Conservation (phyloP, 2,329 filamentous ascomycete genomes). For the Fusarium nisikadoi region DNA sequence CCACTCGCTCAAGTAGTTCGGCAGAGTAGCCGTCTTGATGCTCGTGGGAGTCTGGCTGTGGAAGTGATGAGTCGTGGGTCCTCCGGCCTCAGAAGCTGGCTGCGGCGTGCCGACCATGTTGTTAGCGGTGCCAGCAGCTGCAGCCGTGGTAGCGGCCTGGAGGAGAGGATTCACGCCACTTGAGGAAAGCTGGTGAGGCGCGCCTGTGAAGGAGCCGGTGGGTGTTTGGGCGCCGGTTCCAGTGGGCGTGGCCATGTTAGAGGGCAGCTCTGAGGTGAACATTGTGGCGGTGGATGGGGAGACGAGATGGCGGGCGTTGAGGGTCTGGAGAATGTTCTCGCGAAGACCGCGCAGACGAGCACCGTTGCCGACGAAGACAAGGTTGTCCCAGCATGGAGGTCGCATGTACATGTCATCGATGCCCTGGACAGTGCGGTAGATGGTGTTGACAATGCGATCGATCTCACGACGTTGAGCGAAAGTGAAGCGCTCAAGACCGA, state of each 20-base stretch:
- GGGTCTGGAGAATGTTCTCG: slow-evolving; percentile 83
- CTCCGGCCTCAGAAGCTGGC: slow-evolving; percentile 54
- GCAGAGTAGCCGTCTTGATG: slow-evolving; percentile 81
- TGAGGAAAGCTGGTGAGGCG: slow-evolving; percentile 64
- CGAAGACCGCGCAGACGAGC: slow-evolving; percentile 80
- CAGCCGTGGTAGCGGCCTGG: slow-evolving; percentile 86
- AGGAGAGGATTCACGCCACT: slow-evolving; percentile 87
- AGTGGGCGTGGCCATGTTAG: slow-evolving; percentile 88
- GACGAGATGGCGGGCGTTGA: slow-evolving; percentile 85
- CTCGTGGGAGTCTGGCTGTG: slow-evolving; percentile 81
- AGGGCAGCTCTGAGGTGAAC: slow-evolving; percentile 96
- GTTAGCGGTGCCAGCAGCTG: slow-evolving; percentile 59
- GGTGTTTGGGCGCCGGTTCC: slow-evolving; percentile 94
- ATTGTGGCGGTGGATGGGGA: slow-evolving; percentile 94
- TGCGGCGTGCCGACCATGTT: slow-evolving; percentile 51
- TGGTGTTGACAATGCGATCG: slow-evolving; percentile 83
- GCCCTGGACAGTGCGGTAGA: slow-evolving; percentile 84
- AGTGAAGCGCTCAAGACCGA: slow-evolving; percentile 79
- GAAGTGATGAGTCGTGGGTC: slow-evolving; percentile 60
- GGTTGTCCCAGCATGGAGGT: slow-evolving; percentile 87
- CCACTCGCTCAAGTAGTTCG: slow-evolving; percentile 92
- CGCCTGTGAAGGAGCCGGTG: slow-evolving; percentile 68
- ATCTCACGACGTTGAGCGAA: slow-evolving; percentile 77
- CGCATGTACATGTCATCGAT: slow-evolving; percentile 88
- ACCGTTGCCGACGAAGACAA: slow-evolving; percentile 93